Evolutionary conservation across 1,284 basidiomycete species (phyloP), one percentile per base, ranked within the genome.

Genomic region (Cryptococcus hybrid): DNA sequence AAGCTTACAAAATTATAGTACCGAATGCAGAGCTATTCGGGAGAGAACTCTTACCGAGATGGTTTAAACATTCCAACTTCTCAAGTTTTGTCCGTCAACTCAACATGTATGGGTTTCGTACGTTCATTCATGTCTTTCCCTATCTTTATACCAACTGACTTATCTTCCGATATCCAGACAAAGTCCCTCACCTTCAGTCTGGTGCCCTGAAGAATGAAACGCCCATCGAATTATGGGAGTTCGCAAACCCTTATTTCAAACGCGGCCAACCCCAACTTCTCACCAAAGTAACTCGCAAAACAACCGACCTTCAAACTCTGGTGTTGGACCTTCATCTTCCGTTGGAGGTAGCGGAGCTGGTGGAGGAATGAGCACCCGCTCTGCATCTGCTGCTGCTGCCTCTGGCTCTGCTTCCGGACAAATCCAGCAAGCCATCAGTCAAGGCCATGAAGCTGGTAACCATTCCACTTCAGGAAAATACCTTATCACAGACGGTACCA

Each of bases 41-140:
- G 2, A 87, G 88, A 50, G 90, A 97, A 76, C 85, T 96, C 34
- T 83, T 98, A 6, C 90, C 91, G 3, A 84, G 87, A 50, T 97
- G 90, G 88, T 98, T 97, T 85, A 97, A 97, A 76, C 94, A 97
- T 80, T 86, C 88, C 64, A 95, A 94, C 77, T 96, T 96, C 74
- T 87, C 86, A 49, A 92, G 89, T 46, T 97, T 98, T 73, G 93
- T 97, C 40, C 85, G 94, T 42, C 94, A 98, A 77, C 84, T 97
- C 70, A 97, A 98, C 82, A 96, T 96, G 92, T 75, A 59, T 58
- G 73, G 15, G 5, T 47, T 47, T 13, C 18, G 15, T 24, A 30
- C 12, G 34, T 42, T n/a, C n/a, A 55, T 7, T 18, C 18, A 18
- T 18, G 18, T 24, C 15, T 56, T 38, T 37, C 35, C 35, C 7